phyloP scores from a whole-genome alignment of 129 eudicot genomes.

The Helichrysum umbraculigerum region DNA sequence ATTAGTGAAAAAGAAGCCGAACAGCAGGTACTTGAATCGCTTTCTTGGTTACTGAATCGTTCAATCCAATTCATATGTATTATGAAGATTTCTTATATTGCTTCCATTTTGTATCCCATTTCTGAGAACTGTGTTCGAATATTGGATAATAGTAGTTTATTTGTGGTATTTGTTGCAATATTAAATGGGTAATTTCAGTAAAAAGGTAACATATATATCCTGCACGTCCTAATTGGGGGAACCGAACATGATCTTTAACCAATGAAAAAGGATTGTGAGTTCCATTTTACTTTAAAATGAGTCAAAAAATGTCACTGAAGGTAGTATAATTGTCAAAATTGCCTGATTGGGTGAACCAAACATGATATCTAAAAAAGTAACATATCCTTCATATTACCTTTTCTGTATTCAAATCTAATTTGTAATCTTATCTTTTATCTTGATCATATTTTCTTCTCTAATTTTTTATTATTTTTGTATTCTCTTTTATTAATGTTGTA shows the following conservation, averaged over 20 bases:
- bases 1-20: conserved; percentile 89
- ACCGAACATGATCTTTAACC: no score
- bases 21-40: conserved; percentile 48
- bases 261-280: not conserved
- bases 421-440: no score
- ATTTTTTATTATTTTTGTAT: no score
- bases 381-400: not conserved
- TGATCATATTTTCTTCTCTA: no score
- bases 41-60: not conserved
- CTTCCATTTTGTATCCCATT: not conserved
- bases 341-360: not conserved
- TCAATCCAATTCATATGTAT: not conserved
- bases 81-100: not conserved
- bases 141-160: not conserved
- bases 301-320: not conserved
- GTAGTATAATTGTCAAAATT: not conserved
- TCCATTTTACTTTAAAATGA: no score
- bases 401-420: no score
- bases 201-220: no score
- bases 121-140: not conserved
- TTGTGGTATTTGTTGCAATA: not conserved
- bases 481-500: no score
- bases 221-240: no score
- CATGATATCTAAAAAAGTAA: not conserved
- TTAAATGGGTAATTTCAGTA: not conserved